phyloP scores from a whole-genome alignment of 805 yeast genomes.

The Metschnikowia similis region DNA sequence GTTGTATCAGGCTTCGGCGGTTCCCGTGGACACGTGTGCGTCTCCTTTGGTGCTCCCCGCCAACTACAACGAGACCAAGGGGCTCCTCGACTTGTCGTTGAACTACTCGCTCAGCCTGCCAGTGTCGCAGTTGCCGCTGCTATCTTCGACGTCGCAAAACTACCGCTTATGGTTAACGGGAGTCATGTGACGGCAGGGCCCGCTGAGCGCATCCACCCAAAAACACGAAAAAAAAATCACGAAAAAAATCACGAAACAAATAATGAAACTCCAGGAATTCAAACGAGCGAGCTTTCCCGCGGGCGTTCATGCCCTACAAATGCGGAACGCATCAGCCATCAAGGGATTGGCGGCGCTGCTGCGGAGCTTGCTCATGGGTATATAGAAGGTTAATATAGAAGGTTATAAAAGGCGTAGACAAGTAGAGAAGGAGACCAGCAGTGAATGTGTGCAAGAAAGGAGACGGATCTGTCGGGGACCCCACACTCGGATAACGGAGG shows the following conservation, averaged over 20 bases:
- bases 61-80: conserved; percentile 16
- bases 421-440: background rate
- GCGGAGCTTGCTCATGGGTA: background rate
- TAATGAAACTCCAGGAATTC: background rate
- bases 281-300: background rate
- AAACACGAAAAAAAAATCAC: background rate
- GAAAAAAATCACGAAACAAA: background rate
- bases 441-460: background rate
- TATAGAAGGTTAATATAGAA: conserved; percentile 1
- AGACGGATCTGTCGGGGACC: too few species aligned
- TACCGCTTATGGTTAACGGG: conserved; percentile 39
- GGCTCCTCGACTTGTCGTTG: conserved; percentile 28
- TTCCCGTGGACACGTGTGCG: conserved; percentile 14
- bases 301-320: background rate
- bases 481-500: too few species aligned
- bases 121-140: conserved; percentile 10
- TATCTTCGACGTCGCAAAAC: conserved; percentile 31
- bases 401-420: background rate
- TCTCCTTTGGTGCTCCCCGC: conserved; percentile 24
- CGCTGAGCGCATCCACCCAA: background rate
- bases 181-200: conserved; percentile 5
- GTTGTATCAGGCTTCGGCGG: conserved; percentile 22
- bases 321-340: background rate
- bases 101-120: conserved; percentile 27
- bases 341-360: background rate